These are phyloP conservation scores for Eimeria necatrix DNA, from an alignment of 169 alveolate species.

Conservation along the genomic window DNA sequence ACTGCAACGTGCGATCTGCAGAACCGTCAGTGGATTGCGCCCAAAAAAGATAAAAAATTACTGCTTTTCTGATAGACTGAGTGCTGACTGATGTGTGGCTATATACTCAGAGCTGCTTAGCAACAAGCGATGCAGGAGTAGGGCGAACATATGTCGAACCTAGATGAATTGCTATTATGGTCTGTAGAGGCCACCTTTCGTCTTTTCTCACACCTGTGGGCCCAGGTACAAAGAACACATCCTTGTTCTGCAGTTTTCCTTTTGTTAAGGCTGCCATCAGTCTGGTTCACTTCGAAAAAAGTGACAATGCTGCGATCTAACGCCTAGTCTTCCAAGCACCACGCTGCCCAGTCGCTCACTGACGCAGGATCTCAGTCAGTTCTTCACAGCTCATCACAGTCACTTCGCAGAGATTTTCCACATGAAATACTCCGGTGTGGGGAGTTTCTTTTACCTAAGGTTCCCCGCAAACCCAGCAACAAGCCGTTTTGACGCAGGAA, in stretches of 20 bases:
- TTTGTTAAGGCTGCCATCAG: background rate
- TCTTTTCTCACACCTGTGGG: conserved; percentile 60
- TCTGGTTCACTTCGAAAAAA: background rate
- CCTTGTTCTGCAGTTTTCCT: background rate
- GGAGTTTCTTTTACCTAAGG: conserved; percentile 62
- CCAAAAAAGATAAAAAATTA: background rate
- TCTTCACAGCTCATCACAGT: conserved; percentile 55
- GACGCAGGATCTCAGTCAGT: conserved; percentile 51
- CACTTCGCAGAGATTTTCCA: conserved; percentile 71
- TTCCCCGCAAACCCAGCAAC: background rate
- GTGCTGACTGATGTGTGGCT: background rate
- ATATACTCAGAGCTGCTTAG: background rate
- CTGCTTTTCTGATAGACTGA: background rate
- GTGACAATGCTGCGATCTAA: background rate
- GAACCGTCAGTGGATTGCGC: background rate
- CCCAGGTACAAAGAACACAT: background rate
- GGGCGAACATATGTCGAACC: background rate
- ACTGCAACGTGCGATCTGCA: conserved; percentile 72
- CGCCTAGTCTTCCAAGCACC: background rate
- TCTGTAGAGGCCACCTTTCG: conserved; percentile 72
- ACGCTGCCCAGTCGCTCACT: background rate
- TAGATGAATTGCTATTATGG: conserved; percentile 57
- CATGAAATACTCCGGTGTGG: conserved; percentile 55
- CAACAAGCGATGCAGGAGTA: background rate
- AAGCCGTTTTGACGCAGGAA: background rate